Conservation (phyloP, 225 moss, liverwort and hornwort species). For the Lunularia cruciata region DNA sequence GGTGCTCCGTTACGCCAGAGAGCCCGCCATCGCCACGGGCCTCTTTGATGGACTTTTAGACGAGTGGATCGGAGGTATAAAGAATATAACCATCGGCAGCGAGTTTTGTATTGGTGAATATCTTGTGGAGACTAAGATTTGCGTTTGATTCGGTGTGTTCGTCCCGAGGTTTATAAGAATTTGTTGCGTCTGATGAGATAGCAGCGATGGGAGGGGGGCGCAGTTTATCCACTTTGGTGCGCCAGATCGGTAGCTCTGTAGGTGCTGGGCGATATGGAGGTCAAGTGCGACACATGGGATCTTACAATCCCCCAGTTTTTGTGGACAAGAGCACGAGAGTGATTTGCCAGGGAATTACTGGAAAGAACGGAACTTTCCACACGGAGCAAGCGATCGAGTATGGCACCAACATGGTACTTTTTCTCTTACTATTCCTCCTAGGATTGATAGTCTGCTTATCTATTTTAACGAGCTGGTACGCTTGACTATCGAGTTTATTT, state of each 20-base stretch:
- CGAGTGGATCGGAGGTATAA: background rate
- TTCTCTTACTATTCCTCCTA: background rate
- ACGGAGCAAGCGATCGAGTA: constrained; percentile 70
- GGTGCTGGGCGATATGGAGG: constrained; percentile 18
- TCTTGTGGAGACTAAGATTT: background rate
- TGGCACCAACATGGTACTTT: constrained; percentile 56
- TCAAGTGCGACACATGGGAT: constrained; percentile 41
- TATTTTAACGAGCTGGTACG: too few species aligned
- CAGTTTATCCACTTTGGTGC: constrained; percentile 33
- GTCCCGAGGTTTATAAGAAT: background rate
- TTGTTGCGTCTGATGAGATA: constrained; percentile 32
- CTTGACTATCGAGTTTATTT: too few species aligned
- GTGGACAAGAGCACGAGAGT: constrained; percentile 58
- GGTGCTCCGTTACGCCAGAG: background rate
- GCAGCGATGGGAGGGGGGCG: constrained; percentile 36
- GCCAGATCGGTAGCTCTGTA: constrained; percentile 23
- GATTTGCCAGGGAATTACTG: constrained; percentile 63
- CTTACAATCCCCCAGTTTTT: constrained; percentile 48
- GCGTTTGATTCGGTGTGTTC: constrained; percentile 6
- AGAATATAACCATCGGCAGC: background rate
- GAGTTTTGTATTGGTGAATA: background rate
- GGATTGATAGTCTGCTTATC: too few species aligned
- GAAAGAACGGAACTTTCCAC: constrained; percentile 62
- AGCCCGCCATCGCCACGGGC: background rate
- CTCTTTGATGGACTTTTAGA: background rate